Evolutionary conservation across 208 protist genomes (phyloP).

Genomic region (Crithidia sp.): DNA sequence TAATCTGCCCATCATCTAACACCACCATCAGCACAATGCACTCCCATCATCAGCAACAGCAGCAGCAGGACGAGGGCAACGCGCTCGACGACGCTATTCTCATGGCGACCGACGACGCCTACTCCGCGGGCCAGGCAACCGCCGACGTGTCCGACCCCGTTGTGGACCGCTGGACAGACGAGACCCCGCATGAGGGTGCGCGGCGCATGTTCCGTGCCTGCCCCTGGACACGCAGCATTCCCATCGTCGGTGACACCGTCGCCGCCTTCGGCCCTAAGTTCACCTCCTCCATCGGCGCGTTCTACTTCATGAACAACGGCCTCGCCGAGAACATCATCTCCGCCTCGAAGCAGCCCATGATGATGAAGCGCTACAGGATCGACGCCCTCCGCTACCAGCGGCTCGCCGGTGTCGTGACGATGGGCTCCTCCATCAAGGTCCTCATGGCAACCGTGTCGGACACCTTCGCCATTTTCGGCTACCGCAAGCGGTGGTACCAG

Average conservation of each 20-base stretch:
- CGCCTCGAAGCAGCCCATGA: slow-evolving; percentile 43
- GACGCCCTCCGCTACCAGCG: slow-evolving; percentile 40
- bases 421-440: slow-evolving; percentile 56
- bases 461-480: slow-evolving; percentile 45
- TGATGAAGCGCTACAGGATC: slow-evolving; percentile 36
- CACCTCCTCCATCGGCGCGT: slow-evolving; percentile 30
- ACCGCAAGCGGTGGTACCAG: slow-evolving; percentile 63
- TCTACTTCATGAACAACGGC: slow-evolving; percentile 47
- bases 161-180: slow-evolving; percentile 11
- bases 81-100: slow-evolving; percentile 12
- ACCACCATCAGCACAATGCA: slow-evolving; percentile 2
- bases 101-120: neutral
- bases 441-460: slow-evolving; percentile 50
- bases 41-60: neutral
- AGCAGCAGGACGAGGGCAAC: neutral
- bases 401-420: slow-evolving; percentile 27
- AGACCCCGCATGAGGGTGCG: slow-evolving; percentile 12
- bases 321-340: slow-evolving; percentile 40
- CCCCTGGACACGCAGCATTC: slow-evolving; percentile 35
- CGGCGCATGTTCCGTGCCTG: slow-evolving; percentile 26
- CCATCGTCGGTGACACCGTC: slow-evolving; percentile 33
- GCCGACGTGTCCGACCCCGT: neutral
- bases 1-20: neutral
- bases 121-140: neutral
- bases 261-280: slow-evolving; percentile 44